phyloP scores from a whole-genome alignment of 352 stramenopile species.

The Phytophthora pseudosyringae region DNA sequence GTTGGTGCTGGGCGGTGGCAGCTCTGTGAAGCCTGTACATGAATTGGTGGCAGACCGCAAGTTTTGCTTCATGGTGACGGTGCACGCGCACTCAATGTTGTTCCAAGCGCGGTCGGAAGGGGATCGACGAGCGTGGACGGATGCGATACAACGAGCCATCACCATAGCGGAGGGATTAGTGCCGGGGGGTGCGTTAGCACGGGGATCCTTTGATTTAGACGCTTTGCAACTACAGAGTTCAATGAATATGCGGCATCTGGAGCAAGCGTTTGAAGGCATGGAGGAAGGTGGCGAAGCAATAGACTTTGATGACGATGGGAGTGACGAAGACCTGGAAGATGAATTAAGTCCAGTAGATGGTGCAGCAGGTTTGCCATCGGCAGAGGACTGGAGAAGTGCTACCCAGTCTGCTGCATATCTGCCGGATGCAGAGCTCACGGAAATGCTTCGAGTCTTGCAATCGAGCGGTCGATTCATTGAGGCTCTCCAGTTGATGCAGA shows the following conservation, averaged over 20 bases:
- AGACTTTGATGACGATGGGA: slow-evolving; percentile 18
- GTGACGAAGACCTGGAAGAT: slow-evolving; percentile 26
- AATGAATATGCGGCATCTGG: slow-evolving; percentile 55
- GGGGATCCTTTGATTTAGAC: slow-evolving; percentile 54
- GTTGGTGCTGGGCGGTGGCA: slow-evolving; percentile 51
- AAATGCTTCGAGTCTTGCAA: slow-evolving; percentile 73
- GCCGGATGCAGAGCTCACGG: slow-evolving; percentile 50
- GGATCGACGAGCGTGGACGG: slow-evolving; percentile 62
- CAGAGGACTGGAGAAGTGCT: slow-evolving; percentile 25
- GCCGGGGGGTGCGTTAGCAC: slow-evolving; percentile 39
- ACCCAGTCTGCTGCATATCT: slow-evolving; percentile 41
- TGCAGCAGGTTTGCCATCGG: slow-evolving; percentile 9
- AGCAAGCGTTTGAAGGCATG: slow-evolving; percentile 42
- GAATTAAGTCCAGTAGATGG: slow-evolving; percentile 21
- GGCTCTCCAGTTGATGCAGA: slow-evolving; percentile 74
- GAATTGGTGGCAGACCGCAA: slow-evolving; percentile 65
- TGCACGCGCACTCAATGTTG: slow-evolving; percentile 65
- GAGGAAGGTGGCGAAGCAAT: slow-evolving; percentile 26
- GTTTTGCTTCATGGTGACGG: slow-evolving; percentile 73
- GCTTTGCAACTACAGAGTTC: slow-evolving; percentile 58
- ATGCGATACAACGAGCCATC: slow-evolving; percentile 74
- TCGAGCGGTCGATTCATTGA: slow-evolving; percentile 70
- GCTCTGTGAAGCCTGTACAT: slow-evolving; percentile 68
- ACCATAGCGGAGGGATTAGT: slow-evolving; percentile 69
- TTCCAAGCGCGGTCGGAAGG: slow-evolving; percentile 63